Evolutionary conservation across 768 basidiomycete species (phyloP).

Genomic region (Lentinula sp.): DNA sequence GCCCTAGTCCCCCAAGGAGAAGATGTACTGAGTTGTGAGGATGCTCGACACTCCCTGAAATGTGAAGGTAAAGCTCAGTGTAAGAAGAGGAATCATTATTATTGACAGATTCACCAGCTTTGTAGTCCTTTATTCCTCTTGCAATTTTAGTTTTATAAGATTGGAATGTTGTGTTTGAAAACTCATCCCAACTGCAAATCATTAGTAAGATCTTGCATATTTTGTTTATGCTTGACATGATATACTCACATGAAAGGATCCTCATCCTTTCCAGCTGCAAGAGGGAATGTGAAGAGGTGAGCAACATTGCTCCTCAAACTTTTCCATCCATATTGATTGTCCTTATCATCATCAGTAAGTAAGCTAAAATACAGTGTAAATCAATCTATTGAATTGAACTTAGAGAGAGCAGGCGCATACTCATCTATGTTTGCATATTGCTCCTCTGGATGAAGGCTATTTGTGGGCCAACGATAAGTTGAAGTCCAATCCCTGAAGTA

Average conservation of each 20-base stretch:
- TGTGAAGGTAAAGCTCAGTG: neutral
- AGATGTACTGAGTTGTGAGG: neutral
- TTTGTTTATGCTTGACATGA: neutral
- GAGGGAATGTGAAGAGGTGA: neutral
- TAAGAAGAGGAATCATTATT: neutral
- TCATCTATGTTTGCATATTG: neutral
- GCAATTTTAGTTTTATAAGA: neutral
- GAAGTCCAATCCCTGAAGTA: neutral
- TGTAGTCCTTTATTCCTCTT: neutral
- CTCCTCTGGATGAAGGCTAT: neutral
- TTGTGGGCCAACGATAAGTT: neutral
- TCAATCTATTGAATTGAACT: too few species aligned
- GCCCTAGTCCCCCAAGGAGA: neutral
- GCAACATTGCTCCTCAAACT: neutral
- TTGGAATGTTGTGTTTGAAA: neutral
- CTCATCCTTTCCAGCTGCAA: neutral
- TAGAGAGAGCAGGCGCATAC: too few species aligned
- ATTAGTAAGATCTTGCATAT: neutral
- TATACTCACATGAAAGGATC: neutral
- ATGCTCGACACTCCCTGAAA: neutral
- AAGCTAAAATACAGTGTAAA: too few species aligned
- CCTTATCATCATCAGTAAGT: neutral
- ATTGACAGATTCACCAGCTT: neutral
- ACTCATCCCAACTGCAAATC: neutral
- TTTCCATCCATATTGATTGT: neutral